phyloP scores from a whole-genome alignment of 2,329 filamentous ascomycete species.

The Periglandula ipomoeae region DNA sequence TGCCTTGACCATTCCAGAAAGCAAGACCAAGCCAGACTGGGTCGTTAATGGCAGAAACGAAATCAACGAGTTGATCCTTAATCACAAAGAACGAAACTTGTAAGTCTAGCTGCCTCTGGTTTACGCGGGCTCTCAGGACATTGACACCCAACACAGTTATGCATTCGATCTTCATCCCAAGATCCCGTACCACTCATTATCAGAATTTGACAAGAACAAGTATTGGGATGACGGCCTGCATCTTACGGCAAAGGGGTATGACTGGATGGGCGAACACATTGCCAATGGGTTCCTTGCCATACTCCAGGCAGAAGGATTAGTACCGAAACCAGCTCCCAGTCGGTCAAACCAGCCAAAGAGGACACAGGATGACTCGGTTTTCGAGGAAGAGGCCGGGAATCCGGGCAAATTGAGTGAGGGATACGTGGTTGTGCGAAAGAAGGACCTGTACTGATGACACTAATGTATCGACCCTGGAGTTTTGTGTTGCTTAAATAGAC shows the following conservation, averaged over 20 bases:
- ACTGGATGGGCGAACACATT: conserved; percentile 50
- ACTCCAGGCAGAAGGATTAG: background rate
- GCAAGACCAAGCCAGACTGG: conserved; percentile 18
- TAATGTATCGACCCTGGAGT: background rate
- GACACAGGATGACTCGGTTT: conserved; percentile 27
- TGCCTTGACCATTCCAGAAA: conserved; percentile 54
- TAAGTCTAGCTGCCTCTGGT: conserved; percentile 25
- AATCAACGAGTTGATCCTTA: conserved; percentile 45
- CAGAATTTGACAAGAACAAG: conserved; percentile 31
- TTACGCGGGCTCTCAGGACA: background rate
- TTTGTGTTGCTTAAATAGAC: background rate
- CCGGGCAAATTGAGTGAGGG: conserved; percentile 38
- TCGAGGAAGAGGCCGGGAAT: conserved; percentile 42
- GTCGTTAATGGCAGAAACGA: conserved; percentile 27
- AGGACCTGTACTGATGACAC: conserved; percentile 36
- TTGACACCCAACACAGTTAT: conserved; percentile 28
- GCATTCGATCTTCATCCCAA: conserved; percentile 45
- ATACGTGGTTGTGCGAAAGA: conserved; percentile 44
- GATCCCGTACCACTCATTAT: conserved; percentile 44
- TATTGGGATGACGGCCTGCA: conserved; percentile 57
- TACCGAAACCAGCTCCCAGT: background rate
- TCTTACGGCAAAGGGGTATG: conserved; percentile 48
- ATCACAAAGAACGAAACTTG: conserved; percentile 40
- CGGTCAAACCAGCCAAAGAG: conserved; percentile 14
- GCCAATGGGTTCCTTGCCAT: conserved; percentile 37